Base-by-base conservation (phyloP, 1,139 yeast species). In the Lodderomyces jiufengensis region DNA sequence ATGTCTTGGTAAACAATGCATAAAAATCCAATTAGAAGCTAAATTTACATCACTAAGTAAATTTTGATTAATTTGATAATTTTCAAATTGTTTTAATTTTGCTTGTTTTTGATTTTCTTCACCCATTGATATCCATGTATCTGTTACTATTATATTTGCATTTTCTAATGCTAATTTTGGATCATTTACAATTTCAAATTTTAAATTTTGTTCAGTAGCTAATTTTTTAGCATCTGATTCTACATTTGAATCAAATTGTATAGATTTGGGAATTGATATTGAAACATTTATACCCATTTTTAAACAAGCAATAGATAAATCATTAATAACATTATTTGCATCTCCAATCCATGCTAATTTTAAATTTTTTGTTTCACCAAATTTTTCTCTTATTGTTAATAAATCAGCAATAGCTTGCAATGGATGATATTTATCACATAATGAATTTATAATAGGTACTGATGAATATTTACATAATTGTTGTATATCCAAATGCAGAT, bases 51-150 rank as follows among this genome's bases (percentile, higher is more conserved):
- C 55, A 5, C 52, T 40, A 20, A 84, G 76, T 69, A 90, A 69
- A 26, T 78, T 79, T 23, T 68, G 60, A 25, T 88, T 81, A 43
- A 92, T 82, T 63, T 87, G 96, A 69, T 80, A 92, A 2, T 95
- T 95, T 6, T 69, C 73, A 57, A 92, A 92, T 61, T 87, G 92
- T 54, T 80, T 70, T 50, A 92, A 66, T 46, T 90, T 85, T 41
- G 71, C 67, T 31, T 59, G 69, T 48, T 79, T 84, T 58, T 90
- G 92, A 6, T 74, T 63, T 59, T 92, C 98, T 66, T 92, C 92
- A 41, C 98, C 98, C 98, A 92, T 92, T 1, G 97, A 90, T 25
- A 92, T 80, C 81, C 95, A 92, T 4, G 98, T 92, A 52, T 92
- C 98, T n/a, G 98, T 92, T 33, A 92, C 98, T 15, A 92, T 60